Conservation (phyloP, 305 asterid species). For the Fraxinus floribunda region DNA sequence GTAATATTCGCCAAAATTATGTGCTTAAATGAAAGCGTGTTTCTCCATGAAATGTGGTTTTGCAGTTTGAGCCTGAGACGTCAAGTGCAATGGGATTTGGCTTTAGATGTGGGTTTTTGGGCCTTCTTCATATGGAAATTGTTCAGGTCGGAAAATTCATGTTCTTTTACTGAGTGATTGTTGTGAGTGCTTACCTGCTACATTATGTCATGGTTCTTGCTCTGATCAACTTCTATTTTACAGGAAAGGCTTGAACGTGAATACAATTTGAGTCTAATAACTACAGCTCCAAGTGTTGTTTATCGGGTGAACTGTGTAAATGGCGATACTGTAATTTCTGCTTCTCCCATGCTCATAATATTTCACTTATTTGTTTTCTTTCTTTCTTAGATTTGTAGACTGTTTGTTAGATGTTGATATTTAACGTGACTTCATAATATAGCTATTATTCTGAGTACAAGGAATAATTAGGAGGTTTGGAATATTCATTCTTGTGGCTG, state of each 20-base stretch:
- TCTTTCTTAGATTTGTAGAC: neutral
- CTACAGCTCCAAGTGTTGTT: conserved; percentile 98
- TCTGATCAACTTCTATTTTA: conserved; percentile 34
- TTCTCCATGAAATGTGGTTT: conserved; percentile 21
- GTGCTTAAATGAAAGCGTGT: conserved; percentile 2
- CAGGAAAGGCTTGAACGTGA: conserved; percentile 99
- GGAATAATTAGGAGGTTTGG: neutral
- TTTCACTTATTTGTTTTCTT: conserved; percentile 15
- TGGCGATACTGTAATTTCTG: conserved; percentile 79
- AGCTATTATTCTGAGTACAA: conserved; percentile 6
- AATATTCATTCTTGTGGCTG: neutral
- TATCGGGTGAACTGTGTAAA: conserved; percentile 71
- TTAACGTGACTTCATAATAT: conserved; percentile 5
- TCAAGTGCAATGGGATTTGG: conserved; percentile 99
- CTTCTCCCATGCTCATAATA: conserved; percentile 37
- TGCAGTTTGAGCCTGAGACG: conserved; percentile 95
- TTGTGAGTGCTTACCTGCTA: conserved; percentile 20
- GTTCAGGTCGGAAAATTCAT: conserved; percentile 67
- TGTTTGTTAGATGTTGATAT: conserved; percentile 2
- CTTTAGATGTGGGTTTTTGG: conserved; percentile 97
- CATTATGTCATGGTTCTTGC: conserved; percentile 1
- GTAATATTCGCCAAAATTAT: conserved; percentile 3
- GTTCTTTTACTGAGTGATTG: conserved; percentile 22
- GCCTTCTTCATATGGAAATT: conserved; percentile 99
- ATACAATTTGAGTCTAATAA: conserved; percentile 85